phyloP scores from a whole-genome alignment of 2,329 filamentous ascomycete genomes.

The Sporothrix inflata region DNA sequence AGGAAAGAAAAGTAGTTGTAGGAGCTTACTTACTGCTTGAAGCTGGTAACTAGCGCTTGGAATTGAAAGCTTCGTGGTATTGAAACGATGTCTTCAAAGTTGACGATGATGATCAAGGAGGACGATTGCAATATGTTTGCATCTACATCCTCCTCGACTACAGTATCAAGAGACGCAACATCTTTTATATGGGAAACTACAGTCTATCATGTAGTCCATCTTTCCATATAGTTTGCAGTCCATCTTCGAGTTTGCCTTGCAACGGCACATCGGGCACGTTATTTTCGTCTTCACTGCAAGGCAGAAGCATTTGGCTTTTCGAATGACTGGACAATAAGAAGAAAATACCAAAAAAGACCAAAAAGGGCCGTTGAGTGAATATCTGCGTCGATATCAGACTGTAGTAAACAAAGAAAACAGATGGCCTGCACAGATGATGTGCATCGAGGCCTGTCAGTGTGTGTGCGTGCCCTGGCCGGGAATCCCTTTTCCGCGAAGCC shows the following conservation, averaged over 20 bases:
- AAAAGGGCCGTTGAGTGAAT: slow-evolving; percentile 6
- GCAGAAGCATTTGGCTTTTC: neutral
- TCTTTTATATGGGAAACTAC: neutral
- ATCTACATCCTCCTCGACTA: neutral
- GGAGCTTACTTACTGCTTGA: neutral
- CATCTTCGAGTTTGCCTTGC: neutral
- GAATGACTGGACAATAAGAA: neutral
- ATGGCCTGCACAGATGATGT: neutral
- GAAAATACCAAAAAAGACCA: neutral
- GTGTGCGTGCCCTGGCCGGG: neutral
- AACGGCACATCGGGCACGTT: too few relatives aligned
- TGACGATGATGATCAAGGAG: neutral
- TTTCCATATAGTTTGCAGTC: neutral
- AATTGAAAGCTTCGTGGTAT: neutral
- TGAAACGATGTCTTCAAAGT: neutral
- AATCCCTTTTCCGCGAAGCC: neutral
- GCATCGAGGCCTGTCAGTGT: neutral
- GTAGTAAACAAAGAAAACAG: slow-evolving; percentile 7
- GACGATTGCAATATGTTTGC: too few relatives aligned
- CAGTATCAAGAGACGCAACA: neutral
- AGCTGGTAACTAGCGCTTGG: neutral
- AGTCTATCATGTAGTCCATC: neutral
- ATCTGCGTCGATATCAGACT: neutral
- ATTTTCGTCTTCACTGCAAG: neutral
- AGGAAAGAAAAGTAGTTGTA: neutral